A percentile compares a stretch with the other conserved stretches of the same genome.
Conservation (phyloP, 768 basidiomycete genomes). For the Phaeotremella skinneri region DNA sequence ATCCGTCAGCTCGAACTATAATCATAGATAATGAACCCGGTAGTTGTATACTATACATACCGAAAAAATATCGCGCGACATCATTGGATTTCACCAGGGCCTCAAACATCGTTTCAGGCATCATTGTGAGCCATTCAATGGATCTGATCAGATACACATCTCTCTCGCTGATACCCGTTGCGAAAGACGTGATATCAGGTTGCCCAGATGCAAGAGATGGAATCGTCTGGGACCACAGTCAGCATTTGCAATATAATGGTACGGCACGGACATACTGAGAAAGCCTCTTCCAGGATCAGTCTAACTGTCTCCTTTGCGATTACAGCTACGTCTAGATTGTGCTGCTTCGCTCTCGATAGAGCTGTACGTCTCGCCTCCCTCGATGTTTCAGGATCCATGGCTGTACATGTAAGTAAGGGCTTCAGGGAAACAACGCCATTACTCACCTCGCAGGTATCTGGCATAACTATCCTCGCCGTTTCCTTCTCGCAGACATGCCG, state of each 20-base stretch:
- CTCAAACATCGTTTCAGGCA: constrained; percentile 67
- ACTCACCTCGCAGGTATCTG: constrained; percentile 67
- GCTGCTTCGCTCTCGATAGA: constrained; percentile 71
- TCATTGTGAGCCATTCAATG: constrained; percentile 89
- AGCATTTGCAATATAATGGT: background rate
- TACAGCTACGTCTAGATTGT: constrained; percentile 74
- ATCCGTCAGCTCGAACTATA: background rate
- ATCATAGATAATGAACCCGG: background rate
- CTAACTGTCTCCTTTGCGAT: constrained; percentile 82
- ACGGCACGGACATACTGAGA: constrained; percentile 52
- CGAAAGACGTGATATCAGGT: constrained; percentile 42
- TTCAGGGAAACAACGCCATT: background rate
- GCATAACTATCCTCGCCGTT: constrained; percentile 85
- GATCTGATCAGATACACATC: constrained; percentile 67
- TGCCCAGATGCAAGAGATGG: constrained; percentile 38
- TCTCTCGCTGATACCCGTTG: constrained; percentile 34
- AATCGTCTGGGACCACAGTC: constrained; percentile 27
- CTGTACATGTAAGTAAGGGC: constrained; percentile 17
- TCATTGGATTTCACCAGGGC: constrained; percentile 85
- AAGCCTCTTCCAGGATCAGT: constrained; percentile 55
- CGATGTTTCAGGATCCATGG: constrained; percentile 49
- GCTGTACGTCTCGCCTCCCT: constrained; percentile 66
- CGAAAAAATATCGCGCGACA: constrained; percentile 83
- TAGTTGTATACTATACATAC: too few species aligned
- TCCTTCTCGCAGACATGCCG: constrained; percentile 84